Base-by-base conservation (phyloP, 805 yeast genomes). In the Saturnispora diversa region DNA sequence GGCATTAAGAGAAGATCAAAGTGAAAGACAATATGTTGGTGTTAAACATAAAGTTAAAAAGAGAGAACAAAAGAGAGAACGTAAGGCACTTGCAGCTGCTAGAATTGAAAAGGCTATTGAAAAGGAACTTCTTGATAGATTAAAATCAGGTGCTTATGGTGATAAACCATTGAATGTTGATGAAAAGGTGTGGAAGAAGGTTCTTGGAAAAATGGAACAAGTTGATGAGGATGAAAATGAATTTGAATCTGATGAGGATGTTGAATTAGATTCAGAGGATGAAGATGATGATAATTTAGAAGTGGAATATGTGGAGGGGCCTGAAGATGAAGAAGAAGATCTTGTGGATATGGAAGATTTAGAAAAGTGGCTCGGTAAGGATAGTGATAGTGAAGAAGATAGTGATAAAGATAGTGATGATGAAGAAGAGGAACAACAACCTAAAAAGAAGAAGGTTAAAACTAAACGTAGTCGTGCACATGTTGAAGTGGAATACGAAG, bases 121-220 rank as follows among this genome's bases (percentile, higher is more conserved):
- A 64, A 86, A 86, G 65, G 98, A 92, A 63, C 72, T 92, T 50
- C 70, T 92, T 56, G 96, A 88, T 40, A 79, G 98, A 63, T 74
- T 92, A 56, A 92, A 92, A 77, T 79, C 90, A 56, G 98, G 98
- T 46, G 97, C 97, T 2, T 92, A 92, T 59, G 98, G 98, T 50
- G 97, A 92, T 58, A 85, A 90, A 62, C 98, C 98, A 42, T 70
- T 92, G 58, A 92, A 92, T 56, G 97, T 92, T 27, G 97, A 92
- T 54, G 96, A 90, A 56, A 80, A 80, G 64, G 77, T 92, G 45
- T 92, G 98, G 98, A 81, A 82, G 72, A 84, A 80, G 67, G 94
- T 92, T 19, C 74, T 92, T 67, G 87, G 88, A 46, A 72, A 67
- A 47, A 73, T 74, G 50, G 79, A 80, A 45, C 74, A 72, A 34